Percentiles rank a stretch among this genome's conserved stretches.
phyloP scores from a whole-genome alignment of 441 rosid species.

The Capsella rubella region DNA sequence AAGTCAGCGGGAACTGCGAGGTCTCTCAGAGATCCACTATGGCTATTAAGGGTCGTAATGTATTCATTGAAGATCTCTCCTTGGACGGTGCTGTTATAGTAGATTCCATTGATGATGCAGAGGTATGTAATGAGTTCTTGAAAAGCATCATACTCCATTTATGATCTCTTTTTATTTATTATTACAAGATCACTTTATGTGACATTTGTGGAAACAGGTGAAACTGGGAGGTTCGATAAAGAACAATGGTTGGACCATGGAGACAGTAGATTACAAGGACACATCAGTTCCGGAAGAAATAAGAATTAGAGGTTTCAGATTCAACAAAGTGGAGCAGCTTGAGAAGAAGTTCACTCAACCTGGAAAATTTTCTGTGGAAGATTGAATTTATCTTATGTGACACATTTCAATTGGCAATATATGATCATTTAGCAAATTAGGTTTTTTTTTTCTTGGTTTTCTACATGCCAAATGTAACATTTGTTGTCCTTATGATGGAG shows the following conservation, averaged over 20 bases:
- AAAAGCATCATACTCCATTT: slow-evolving; percentile 5
- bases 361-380: slow-evolving; percentile 54
- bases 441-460: neutral
- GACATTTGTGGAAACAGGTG: slow-evolving; percentile 53
- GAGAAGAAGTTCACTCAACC: slow-evolving; percentile 64
- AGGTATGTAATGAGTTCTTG: slow-evolving; percentile 57
- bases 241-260: slow-evolving; percentile 85
- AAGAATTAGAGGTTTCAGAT: slow-evolving; percentile 79
- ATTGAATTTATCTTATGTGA: slow-evolving; percentile 13
- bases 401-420: slow-evolving; percentile 1
- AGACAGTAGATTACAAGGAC: slow-evolving; percentile 75
- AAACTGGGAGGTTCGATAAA: slow-evolving; percentile 67
- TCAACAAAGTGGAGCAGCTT: slow-evolving; percentile 71
- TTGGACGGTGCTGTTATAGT: slow-evolving; percentile 84
- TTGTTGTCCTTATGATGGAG: neutral
- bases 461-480: neutral
- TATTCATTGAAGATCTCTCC: slow-evolving; percentile 63
- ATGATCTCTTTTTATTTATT: too few species aligned
- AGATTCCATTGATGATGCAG: slow-evolving; percentile 76
- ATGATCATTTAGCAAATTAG: neutral
- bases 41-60: slow-evolving; percentile 72
- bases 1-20: slow-evolving; percentile 64
- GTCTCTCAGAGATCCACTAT: slow-evolving; percentile 75
- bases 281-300: slow-evolving; percentile 71
- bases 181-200: neutral